Base-by-base conservation (phyloP, 768 basidiomycete genomes). In the Cyclocybe cylindracea region DNA sequence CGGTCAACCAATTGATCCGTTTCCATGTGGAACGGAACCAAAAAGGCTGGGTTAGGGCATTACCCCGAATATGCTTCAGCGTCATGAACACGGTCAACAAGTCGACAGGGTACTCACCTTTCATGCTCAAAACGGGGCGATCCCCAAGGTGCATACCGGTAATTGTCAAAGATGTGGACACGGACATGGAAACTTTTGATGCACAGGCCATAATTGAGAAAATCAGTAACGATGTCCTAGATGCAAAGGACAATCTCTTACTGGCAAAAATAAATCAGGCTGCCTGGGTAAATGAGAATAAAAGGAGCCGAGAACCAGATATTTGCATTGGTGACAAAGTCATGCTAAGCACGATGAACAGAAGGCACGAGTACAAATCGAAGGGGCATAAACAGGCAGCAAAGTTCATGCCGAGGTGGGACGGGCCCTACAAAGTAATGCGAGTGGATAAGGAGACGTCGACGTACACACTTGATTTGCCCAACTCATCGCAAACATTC, bases 321-420 rank as follows among this genome's bases (percentile, higher is more conserved):
- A 56, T 46, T 18, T 33, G 14, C 3, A 13, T 50, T 10, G 56
- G 59, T 0, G 50, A 55, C 32, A 11, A 13, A 5, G 58, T 62
- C 2, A 16, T 68, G 13, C 48, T 73, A 2, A 65, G 61, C 0
- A 69, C 68, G 0, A 10, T 61, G 59, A 55, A 73, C 35, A 54
- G 62, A 0, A 31, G 58, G 0, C 41, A 54, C 1, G 60, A 70
- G 1, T 77, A 70, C 47, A 59, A 59, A 24, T n/a, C 45, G 0
- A 37, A 36, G 0, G 64, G 63, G 0, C 54, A 63, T 0, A 58
- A 63, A 9, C 59, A 62, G 0, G 59, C 55, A 0, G 70, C 70
- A 0, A 78, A 78, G 45, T 75, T 76, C 39, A 68, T 78, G 59
- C 67, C 67, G 0, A 40, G 61, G 0, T 71, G 48, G n/a, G 64